Base-by-base conservation (phyloP, 2,329 filamentous ascomycete genomes). In the Curvularia hawaiiensis region DNA sequence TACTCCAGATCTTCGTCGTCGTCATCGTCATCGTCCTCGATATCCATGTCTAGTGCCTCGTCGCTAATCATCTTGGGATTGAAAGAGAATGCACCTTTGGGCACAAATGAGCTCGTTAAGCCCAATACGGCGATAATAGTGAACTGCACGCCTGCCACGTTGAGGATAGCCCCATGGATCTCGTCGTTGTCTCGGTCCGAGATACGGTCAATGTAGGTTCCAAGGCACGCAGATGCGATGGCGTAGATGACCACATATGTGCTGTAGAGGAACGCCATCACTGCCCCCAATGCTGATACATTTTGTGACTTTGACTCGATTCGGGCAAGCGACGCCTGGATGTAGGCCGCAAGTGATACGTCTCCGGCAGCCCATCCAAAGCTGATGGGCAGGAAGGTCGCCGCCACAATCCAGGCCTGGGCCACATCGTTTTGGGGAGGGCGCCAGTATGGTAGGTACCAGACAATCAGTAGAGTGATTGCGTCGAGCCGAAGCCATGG, bases 341-440 rank as follows among this genome's bases (percentile, higher is more conserved):
- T 81, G 64, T 82, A 83, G 1, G 81, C 81, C 1, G 79, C 79
- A 0, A 83, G 76, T 4, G 79, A 82, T 14, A 83, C 80, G 52
- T 83, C 81, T 14, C 81, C 80, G 4, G 81, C 81, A 0, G 81
- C 81, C 81, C 81, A 83, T 20, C 80, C 80, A 50, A 82, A 81
- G 49, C 68, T 71, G 22, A 68, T 68, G 1, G 80, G 80, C 22
- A 81, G 68, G 56, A 83, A 80, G 0, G 79, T 79, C 3, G 76
- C 79, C 2, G 76, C 79, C 24, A 79, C 75, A 16, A 79, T 76
- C 80, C 78, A 83, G 4, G 80, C 80, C 58, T 81, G 76, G 1
- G 68, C 64, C 10, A 81, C 79, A 5, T 80, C 66, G 39, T 72
- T 72, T 3, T 60, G 49, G 0, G 75, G 74, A 1, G 80, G 80